These are phyloP conservation scores for Hypoxylon sp. DNA, from an alignment of 2,329 filamentous ascomycete genomes.

Conservation along the genomic window DNA sequence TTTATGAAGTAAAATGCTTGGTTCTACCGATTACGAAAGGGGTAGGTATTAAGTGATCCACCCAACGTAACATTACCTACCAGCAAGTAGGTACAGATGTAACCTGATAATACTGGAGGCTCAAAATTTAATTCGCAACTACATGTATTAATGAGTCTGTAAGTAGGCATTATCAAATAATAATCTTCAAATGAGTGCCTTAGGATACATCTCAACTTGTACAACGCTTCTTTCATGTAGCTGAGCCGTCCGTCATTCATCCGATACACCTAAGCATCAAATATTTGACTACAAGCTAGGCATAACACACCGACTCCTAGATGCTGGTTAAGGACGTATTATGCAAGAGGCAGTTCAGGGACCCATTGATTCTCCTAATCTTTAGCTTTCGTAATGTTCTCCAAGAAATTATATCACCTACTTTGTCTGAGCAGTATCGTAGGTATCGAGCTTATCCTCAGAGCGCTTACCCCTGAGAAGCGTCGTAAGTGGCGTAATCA, in stretches of 20 bases:
- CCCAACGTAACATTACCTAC: background rate
- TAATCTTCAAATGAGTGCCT: background rate
- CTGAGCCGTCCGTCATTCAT: background rate
- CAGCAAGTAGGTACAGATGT: too few species aligned
- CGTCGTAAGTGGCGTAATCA: conserved; percentile 9
- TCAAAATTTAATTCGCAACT: background rate
- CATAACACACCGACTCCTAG: background rate
- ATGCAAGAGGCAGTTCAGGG: background rate
- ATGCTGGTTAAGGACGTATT: background rate
- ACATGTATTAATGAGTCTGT: background rate
- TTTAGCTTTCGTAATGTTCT: background rate
- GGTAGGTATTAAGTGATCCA: conserved; percentile 5
- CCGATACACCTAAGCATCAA: background rate
- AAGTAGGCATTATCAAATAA: background rate
- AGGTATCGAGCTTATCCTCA: background rate
- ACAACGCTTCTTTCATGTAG: background rate
- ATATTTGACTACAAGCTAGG: background rate
- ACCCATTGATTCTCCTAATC: background rate
- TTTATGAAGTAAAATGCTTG: background rate
- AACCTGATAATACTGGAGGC: background rate
- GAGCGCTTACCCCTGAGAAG: conserved; percentile 1
- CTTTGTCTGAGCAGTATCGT: conserved; percentile 5
- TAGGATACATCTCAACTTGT: background rate
- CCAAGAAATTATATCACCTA: background rate
- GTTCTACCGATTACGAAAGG: background rate